Percentiles rank a stretch among this genome's conserved stretches.
phyloP scores from a whole-genome alignment of 2,329 filamentous ascomycete genomes.

The Pseudogymnoascus sp. region DNA sequence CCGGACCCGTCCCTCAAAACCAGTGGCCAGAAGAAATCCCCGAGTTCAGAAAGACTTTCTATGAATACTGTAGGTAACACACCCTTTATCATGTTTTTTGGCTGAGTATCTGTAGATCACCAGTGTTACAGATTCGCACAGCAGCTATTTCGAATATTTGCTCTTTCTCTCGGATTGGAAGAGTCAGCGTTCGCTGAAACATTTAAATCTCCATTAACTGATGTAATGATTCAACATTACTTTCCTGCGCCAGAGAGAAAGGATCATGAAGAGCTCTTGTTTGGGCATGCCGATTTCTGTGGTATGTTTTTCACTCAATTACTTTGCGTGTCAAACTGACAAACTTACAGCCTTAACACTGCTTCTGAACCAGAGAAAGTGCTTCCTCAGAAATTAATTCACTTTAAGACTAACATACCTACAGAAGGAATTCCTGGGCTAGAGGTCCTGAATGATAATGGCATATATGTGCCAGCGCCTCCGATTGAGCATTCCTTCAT shows the following conservation, averaged over 20 bases:
- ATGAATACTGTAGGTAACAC: neutral
- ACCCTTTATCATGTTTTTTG: neutral
- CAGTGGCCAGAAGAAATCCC: constrained; percentile 4
- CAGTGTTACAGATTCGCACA: neutral
- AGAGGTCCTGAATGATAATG: constrained; percentile 4
- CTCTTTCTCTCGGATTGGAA: neutral
- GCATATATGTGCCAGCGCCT: neutral
- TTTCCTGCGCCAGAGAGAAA: neutral
- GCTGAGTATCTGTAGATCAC: neutral
- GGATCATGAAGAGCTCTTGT: constrained; percentile 8
- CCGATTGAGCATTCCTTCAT: neutral
- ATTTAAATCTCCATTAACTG: neutral
- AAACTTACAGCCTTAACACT: neutral
- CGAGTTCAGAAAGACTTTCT: neutral
- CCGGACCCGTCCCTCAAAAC: neutral
- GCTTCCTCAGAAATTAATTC: neutral
- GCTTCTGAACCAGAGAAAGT: neutral
- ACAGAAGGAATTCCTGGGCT: neutral
- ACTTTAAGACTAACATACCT: neutral
- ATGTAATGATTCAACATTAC: neutral
- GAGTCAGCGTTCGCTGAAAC: neutral
- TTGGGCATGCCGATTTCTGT: neutral
- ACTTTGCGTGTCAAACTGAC: neutral
- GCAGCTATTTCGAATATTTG: neutral
- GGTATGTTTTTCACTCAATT: neutral